Base-by-base conservation (phyloP, 257 asterid species). In the Capsicum baccatum region DNA sequence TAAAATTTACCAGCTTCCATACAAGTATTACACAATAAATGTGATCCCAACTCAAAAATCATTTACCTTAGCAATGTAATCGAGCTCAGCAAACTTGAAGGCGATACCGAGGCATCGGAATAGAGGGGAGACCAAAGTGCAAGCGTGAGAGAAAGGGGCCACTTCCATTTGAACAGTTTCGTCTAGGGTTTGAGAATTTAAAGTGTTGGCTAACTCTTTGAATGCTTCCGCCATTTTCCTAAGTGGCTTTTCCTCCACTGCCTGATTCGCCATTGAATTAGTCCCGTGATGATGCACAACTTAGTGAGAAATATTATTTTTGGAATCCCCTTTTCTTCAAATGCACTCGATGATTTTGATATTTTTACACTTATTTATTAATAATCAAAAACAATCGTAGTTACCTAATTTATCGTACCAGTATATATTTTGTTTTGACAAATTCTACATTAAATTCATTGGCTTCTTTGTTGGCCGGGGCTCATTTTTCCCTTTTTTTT, bases 31-130 rank as follows among this genome's bases (percentile, higher is more conserved):
- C 79, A 39, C 13, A 69, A 1, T 17, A 14, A n/a, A 44, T 71
- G 2, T 71, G 57, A 17, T 44, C 37, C 44, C 17, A 70, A 17
- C 47, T 33, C 57, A 9, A 26, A 26, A 26, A 26, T 1, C 33
- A 26, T 26, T 26, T 26, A 26, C 33, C 85, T 96, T 96, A 84
- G 96, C 96, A 33, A 94, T 97, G 85, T 93, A 96, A 87, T 96
- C 99, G 83, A 91, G 89, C 79, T 96, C 98, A 6, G 99, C 99
- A 79, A 96, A 96, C 90, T 91, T 94, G 92, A 96, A 96, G 56
- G 99, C 99, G 90, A 96, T 91, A 56, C 99, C 99, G 5, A 96
- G 97, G 87, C 98, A 96, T 47, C 98, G 91, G 85, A 96, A 96
- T 66, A 96, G 97, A 69, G 98, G 99, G 54, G 99, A 93, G 48